Evolutionary conservation across 192 early-diverging fungal species (phyloP), one percentile per base, ranked within the genome.

Genomic region (Lunasporangiospora selenospora): DNA sequence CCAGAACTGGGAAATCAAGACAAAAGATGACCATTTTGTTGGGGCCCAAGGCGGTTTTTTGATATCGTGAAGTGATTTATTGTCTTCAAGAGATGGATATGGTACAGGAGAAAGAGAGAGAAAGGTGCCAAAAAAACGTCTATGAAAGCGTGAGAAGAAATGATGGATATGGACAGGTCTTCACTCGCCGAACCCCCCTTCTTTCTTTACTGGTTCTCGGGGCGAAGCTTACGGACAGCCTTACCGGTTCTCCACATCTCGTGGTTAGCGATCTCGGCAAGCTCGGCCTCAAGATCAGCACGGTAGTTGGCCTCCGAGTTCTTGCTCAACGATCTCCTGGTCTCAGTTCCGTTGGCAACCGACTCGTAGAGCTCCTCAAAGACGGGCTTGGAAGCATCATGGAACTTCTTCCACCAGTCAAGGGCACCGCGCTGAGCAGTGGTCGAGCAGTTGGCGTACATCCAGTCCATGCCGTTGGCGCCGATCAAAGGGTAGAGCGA

Each of bases 391-490:
- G 93, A 89, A 47, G 92, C 93, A 63, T 89, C 83, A 79, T 93
- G 89, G 90, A 98, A 98, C 70, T 89, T 85, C 62, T 92, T 89
- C 77, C 90, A 91, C 97, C 97, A 98, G 87, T 98, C 97, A 50
- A 98, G 85, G 45, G 97, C 97, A 73, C 95, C 97, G 58, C 97
- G 90, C 77, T 94, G 91, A 41, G 97, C 97, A 43, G 95, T 98
- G 53, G 95, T 97, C 21, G 92, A 94, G 86, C 97, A 98, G 87
- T 93, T 93, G 80, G 92, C 92, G 81, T 95, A 98, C 95, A 98
- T 98, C 73, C 73, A 71, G 83, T 95, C 91, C 94, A 97, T 96
- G 52, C 97, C 97, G 71, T 94, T 92, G 75, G 92, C 92, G 76
- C 93, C 93, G 63, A 98, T 92, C 70, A 98, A 86, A 38, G 97